These are phyloP conservation scores for Austroboletus niveus DNA, from an alignment of 1,284 basidiomycete genomes.

Conservation along the genomic window DNA sequence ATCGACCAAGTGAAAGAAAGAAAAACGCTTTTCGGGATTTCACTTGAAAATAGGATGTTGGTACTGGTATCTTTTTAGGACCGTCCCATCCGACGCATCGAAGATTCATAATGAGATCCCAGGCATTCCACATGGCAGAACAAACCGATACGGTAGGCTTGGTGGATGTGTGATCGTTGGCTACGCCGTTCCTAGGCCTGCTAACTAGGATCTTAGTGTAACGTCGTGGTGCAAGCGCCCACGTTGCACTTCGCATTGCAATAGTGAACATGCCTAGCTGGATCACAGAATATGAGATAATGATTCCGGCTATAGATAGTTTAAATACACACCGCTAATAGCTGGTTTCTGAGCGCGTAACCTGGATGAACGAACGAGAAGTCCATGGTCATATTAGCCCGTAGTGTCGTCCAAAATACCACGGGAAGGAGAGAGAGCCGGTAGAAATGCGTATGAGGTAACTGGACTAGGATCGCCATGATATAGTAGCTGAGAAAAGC, in stretches of 20 bases:
- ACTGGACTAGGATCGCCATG: constrained; percentile 33
- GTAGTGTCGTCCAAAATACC: constrained; percentile 15
- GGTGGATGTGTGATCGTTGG: not conserved
- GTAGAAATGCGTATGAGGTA: constrained; percentile 16
- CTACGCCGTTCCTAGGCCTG: not conserved
- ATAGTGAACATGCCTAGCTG: constrained; percentile 27
- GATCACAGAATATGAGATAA: not conserved
- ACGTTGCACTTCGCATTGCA: constrained; percentile 25
- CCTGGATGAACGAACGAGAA: constrained; percentile 17
- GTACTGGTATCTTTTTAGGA: constrained; percentile 7
- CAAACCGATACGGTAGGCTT: constrained; percentile 2
- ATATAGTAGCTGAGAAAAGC: constrained; percentile 15
- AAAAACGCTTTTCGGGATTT: constrained; percentile 21
- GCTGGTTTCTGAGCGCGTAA: constrained; percentile 24
- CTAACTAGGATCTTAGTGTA: constrained; percentile 16
- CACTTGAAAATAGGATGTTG: constrained; percentile 10
- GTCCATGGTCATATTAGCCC: constrained; percentile 20
- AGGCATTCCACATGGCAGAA: constrained; percentile 29
- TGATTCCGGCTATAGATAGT: too few species aligned
- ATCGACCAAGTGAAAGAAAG: not conserved
- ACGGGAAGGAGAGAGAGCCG: constrained; percentile 27
- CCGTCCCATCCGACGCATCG: constrained; percentile 29
- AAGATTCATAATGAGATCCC: constrained; percentile 25
- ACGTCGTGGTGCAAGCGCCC: constrained; percentile 17
- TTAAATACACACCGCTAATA: constrained; percentile 17